Percentiles rank a stretch among this genome's conserved stretches.
phyloP scores from a whole-genome alignment of 495 filamentous ascomycete genomes.

The Thermothielavioides terrestris region DNA sequence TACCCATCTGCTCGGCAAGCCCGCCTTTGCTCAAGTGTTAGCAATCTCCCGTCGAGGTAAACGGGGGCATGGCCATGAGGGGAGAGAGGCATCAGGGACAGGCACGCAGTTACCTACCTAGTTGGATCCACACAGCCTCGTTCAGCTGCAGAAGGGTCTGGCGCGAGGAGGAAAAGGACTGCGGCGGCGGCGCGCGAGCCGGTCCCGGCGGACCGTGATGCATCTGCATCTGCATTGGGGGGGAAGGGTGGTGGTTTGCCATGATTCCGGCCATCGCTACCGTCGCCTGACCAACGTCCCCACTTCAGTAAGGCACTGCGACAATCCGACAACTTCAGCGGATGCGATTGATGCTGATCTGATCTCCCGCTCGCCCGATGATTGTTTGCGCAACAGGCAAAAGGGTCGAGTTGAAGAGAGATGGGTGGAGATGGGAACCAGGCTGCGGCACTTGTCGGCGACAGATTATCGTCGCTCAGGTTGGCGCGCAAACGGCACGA shows the following conservation, averaged over 20 bases:
- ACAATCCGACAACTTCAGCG: too few species aligned
- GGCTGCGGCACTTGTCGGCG: too few species aligned
- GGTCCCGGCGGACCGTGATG: conserved; percentile 45
- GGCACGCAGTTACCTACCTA: conserved; percentile 61
- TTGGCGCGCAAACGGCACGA: too few species aligned
- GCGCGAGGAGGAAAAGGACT: conserved; percentile 31
- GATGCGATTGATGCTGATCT: neutral
- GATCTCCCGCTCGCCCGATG: too few species aligned
- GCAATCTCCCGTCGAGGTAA: conserved; percentile 3
- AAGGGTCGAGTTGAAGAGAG: neutral
- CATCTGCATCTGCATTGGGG: conserved; percentile 49
- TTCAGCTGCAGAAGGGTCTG: conserved; percentile 49
- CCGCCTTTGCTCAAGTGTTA: conserved; percentile 51
- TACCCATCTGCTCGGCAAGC: conserved; percentile 79
- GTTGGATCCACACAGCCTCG: conserved; percentile 86
- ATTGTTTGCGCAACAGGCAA: too few species aligned
- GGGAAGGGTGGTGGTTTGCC: conserved; percentile 50
- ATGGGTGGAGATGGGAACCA: too few species aligned
- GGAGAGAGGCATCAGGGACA: neutral
- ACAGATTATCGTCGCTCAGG: too few species aligned
- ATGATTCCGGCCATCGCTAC: conserved; percentile 23
- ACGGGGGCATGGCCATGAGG: neutral
- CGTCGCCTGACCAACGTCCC: too few species aligned
- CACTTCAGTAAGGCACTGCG: too few species aligned
- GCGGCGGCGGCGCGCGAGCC: conserved; percentile 36